Percentiles rank a stretch among this genome's conserved stretches.
Evolutionary conservation across 148 eudicot genomes (phyloP).

Genomic region (Vaccinium myrtillus): DNA sequence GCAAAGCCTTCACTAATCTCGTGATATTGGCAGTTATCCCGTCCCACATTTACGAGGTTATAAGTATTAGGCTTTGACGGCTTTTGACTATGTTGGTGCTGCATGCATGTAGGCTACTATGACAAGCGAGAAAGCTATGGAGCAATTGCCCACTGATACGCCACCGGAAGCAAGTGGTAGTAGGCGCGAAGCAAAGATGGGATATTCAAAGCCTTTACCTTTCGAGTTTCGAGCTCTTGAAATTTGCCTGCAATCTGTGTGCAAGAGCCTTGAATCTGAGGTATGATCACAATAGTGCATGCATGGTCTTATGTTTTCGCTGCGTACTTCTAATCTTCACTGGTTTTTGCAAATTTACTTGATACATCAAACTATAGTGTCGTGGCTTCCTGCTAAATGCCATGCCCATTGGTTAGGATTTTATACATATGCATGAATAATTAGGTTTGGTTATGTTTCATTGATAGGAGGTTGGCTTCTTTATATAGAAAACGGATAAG

Average conservation of each 20-base stretch:
- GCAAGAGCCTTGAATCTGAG: neutral
- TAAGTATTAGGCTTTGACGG: too few species aligned
- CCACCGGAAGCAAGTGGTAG: neutral
- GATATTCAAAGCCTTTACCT: neutral
- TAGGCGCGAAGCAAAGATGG: neutral
- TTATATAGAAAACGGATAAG: too few species aligned
- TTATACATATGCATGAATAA: too few species aligned
- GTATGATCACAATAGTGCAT: neutral
- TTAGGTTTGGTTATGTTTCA: too few species aligned
- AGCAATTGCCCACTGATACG: neutral
- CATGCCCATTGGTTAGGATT: too few species aligned
- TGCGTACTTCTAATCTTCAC: neutral
- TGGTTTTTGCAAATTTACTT: neutral
- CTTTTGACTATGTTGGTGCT: neutral
- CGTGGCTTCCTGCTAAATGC: too few species aligned
- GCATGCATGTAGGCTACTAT: neutral
- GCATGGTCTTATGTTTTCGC: neutral
- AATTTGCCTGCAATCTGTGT: slow-evolving; percentile 2
- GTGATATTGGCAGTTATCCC: too few species aligned
- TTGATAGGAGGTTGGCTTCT: too few species aligned
- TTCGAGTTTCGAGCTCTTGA: slow-evolving; percentile 9
- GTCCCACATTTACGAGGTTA: too few species aligned
- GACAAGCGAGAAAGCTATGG: neutral
- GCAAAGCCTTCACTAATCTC: too few species aligned
- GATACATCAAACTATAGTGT: too few species aligned